A percentile compares a stretch with the other conserved stretches of the same genome.
Conservation (phyloP, 1,139 yeast species). For the Sugiyamaella neomexicana region DNA sequence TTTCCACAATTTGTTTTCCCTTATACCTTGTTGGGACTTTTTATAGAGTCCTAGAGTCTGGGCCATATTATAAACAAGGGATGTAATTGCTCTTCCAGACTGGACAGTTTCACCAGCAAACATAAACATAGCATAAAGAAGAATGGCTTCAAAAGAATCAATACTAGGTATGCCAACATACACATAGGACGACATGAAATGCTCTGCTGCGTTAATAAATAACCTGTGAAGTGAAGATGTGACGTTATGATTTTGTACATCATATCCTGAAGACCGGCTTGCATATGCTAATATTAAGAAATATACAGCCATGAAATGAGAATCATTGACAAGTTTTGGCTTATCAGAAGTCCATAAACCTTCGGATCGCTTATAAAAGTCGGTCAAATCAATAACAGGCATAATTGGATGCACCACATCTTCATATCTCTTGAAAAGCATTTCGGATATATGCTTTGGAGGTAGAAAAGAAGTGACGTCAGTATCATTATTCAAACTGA, state of each 20-base stretch:
- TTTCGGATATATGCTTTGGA: slow-evolving; percentile 17
- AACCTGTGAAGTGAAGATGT: slow-evolving; percentile 18
- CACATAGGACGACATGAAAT: slow-evolving; percentile 14
- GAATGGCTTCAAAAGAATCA: slow-evolving; percentile 15
- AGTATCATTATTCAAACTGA: background rate
- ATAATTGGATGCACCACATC: slow-evolving; percentile 17
- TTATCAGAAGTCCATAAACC: slow-evolving; percentile 9
- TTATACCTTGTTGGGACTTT: background rate
- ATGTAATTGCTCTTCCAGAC: slow-evolving; percentile 12
- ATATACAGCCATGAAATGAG: slow-evolving; percentile 15
- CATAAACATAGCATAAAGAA: slow-evolving; percentile 19
- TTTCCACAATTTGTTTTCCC: slow-evolving; percentile 1
- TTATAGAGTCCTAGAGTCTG: slow-evolving; percentile 16
- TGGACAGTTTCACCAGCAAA: slow-evolving; percentile 21
- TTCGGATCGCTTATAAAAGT: slow-evolving; percentile 9
- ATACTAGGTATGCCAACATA: slow-evolving; percentile 14
- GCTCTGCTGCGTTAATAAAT: slow-evolving; percentile 18
- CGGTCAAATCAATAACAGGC: slow-evolving; percentile 12
- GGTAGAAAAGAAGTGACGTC: slow-evolving; percentile 14
- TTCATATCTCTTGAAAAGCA: slow-evolving; percentile 13
- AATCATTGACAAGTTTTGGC: background rate
- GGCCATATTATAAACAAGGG: slow-evolving; percentile 17
- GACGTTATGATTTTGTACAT: slow-evolving; percentile 14
- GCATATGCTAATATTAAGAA: slow-evolving; percentile 18
- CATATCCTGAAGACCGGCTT: slow-evolving; percentile 19